phyloP scores from a whole-genome alignment of 2,329 filamentous ascomycete species.

The Raffaelea deltoideospora region DNA sequence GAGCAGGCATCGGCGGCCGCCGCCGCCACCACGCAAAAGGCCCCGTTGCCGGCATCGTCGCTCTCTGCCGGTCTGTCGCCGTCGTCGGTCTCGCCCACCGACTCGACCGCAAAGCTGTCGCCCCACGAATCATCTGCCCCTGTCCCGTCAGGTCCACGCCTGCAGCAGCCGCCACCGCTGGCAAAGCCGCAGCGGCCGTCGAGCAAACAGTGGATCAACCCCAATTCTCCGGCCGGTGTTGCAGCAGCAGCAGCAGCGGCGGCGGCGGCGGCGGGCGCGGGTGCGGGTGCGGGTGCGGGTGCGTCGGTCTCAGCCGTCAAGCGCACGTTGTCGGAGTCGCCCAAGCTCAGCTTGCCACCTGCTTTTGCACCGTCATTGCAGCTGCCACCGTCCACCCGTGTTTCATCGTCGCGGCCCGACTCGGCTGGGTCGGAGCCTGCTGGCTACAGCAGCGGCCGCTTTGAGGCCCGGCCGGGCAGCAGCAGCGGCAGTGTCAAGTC shows the following conservation, averaged over 20 bases:
- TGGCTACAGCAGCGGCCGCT: conserved; percentile 21
- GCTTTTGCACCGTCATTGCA: no score
- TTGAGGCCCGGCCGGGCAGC: conserved; percentile 32
- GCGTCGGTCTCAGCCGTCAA: no score
- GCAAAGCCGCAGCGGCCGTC: conserved; percentile 25
- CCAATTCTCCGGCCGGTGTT: conserved; percentile 24
- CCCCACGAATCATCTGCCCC: background rate
- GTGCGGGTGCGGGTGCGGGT: no score
- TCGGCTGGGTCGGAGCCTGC: conserved; percentile 23
- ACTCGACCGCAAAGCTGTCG: background rate
- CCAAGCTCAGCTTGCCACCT: background rate
- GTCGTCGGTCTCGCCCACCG: no score
- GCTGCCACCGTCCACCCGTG: no score
- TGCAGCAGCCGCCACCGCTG: conserved; percentile 28
- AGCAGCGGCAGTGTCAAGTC: conserved; percentile 40
- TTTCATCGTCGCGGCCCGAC: conserved; percentile 19
- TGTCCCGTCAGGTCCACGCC: conserved; percentile 30
- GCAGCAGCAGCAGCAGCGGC: conserved; percentile 21
- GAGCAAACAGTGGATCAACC: conserved; percentile 46
- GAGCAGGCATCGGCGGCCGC: conserved; percentile 16
- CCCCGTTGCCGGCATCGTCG: background rate
- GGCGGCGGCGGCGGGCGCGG: no score
- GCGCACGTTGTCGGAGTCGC: conserved; percentile 11
- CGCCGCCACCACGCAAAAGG: conserved; percentile 23
- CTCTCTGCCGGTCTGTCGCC: no score